A percentile compares a stretch with the other conserved stretches of the same genome.
Evolutionary conservation across 805 yeast species (phyloP).

Genomic region (Spathaspora hagerdaliae): DNA sequence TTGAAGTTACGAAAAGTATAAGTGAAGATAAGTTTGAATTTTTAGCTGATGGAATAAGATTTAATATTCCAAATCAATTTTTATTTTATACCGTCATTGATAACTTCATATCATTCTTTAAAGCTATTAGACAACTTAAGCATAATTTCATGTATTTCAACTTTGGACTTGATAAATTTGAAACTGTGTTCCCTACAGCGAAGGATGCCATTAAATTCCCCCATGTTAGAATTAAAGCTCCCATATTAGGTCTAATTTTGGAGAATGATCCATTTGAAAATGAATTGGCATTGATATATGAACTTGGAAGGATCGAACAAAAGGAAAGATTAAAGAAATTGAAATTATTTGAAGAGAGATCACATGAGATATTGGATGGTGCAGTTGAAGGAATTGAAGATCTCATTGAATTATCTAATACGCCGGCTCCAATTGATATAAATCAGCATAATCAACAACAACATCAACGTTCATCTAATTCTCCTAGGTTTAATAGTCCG

Average conservation of each 20-base stretch:
- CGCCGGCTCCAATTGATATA: conserved; percentile 1
- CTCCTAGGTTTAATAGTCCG: conserved; percentile 5
- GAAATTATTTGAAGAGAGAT: conserved; percentile 31
- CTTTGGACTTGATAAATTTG: conserved; percentile 22
- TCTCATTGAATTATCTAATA: conserved; percentile 7
- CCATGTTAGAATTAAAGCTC: conserved; percentile 50
- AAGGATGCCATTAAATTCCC: conserved; percentile 50
- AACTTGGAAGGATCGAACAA: conserved; percentile 67
- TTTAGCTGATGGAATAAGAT: conserved; percentile 36
- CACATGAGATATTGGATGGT: conserved; percentile 11
- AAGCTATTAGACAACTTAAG: conserved; percentile 59
- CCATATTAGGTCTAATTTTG: conserved; percentile 55
- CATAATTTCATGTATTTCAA: conserved; percentile 41
- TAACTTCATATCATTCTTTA: conserved; percentile 62
- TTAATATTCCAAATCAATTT: conserved; percentile 69
- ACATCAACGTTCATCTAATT: neutral
- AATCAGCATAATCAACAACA: neutral
- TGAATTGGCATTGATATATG: conserved; percentile 59
- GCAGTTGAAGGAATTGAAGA: conserved; percentile 12
- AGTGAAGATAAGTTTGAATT: conserved; percentile 18
- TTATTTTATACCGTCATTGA: conserved; percentile 78
- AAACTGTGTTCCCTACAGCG: conserved; percentile 29
- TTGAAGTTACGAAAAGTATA: conserved; percentile 9
- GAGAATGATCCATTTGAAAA: conserved; percentile 91
- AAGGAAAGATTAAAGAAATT: conserved; percentile 51